These are phyloP conservation scores for Arthrocladium fulminans DNA, from an alignment of 2,329 filamentous ascomycete genomes.

Conservation along the genomic window DNA sequence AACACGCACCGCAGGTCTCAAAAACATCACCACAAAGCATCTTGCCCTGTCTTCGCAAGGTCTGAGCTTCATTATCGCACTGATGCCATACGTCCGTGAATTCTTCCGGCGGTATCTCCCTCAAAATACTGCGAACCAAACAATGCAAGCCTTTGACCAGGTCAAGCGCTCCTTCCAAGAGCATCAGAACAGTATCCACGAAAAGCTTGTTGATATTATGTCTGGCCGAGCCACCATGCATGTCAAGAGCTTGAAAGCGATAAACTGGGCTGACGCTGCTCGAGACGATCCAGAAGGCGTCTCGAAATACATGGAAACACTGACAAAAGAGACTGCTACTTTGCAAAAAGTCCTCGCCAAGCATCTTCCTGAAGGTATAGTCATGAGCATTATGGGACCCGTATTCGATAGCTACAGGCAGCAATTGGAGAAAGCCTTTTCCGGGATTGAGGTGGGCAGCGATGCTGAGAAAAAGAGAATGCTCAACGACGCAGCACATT, in stretches of 20 bases:
- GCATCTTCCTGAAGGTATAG: slow-evolving; percentile 66
- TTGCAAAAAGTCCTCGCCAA: slow-evolving; percentile 76
- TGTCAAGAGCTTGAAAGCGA: slow-evolving; percentile 62
- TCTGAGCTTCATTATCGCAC: slow-evolving; percentile 72
- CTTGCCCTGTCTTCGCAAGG: slow-evolving; percentile 85
- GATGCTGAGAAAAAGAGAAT: slow-evolving; percentile 65
- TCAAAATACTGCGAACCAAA: slow-evolving; percentile 39
- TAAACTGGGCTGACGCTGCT: slow-evolving; percentile 58
- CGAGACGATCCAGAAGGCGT: slow-evolving; percentile 38
- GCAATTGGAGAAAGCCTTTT: slow-evolving; percentile 64
- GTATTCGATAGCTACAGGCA: slow-evolving; percentile 76
- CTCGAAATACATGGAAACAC: slow-evolving; percentile 73
- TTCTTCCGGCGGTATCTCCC: slow-evolving; percentile 69
- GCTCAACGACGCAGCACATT: slow-evolving; percentile 64
- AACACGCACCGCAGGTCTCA: slow-evolving; percentile 76
- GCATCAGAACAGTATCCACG: slow-evolving; percentile 81
- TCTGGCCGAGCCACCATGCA: slow-evolving; percentile 64
- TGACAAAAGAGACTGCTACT: slow-evolving; percentile 77
- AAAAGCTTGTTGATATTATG: slow-evolving; percentile 92
- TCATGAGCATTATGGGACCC: slow-evolving; percentile 74
- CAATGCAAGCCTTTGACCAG: slow-evolving; percentile 80
- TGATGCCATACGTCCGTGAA: slow-evolving; percentile 85
- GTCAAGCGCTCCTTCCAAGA: slow-evolving; percentile 75
- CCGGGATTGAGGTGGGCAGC: slow-evolving; percentile 56
- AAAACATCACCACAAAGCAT: slow-evolving; percentile 94